Evolutionary conservation across 31 red algal genomes (phyloP), one percentile per base, ranked within the genome.

Genomic region (Asparagopsis taxiformis): DNA sequence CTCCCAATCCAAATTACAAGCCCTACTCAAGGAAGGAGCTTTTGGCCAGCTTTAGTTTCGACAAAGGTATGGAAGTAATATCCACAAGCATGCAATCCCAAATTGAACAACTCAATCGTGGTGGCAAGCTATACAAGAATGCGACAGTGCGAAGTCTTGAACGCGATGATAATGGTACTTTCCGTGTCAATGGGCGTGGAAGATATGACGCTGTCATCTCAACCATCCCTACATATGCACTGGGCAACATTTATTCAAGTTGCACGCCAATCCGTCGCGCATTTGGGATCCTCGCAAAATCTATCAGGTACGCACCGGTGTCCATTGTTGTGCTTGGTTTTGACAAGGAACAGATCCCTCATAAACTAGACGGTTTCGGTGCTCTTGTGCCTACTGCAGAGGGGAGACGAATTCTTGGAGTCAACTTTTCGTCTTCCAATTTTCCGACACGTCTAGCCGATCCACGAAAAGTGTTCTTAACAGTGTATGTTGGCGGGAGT

Each of bases 151-250:
- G 44, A 2, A 62, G 25, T 29, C 37, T 84, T 13, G 16, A 48
- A 56, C 66, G 56, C 23, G 48, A 51, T 36, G 9, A 53, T 5
- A 23, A 62, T 38, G 79, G 67, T 23, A 43, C 65, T 22, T 84
- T 66, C 67, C 55, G 68, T 39, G 49, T 84, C 16, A 86, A 86
- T 53, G 81, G 81, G 21, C 66, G 79, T 16, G 61, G 70, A 20
- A 65, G 57, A 37, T 86, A 86, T 39, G 70, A 75, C 55, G 81
- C 81, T 57, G 70, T 86, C 15, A 86, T 86, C 36, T 86, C 81
- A 0, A 75, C 81, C 5, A 86, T 86, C 21, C 81, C 81, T 10
- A 38, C 51, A 3, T 51, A 74, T 61, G 46, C 59, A 22, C 34
- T 86, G 21, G 29, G 35, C 1, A 37, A 21, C 7, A 31, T 86